These are phyloP conservation scores for Gossypium australe DNA, from an alignment of 345 rosid genomes.

Conservation along the genomic window DNA sequence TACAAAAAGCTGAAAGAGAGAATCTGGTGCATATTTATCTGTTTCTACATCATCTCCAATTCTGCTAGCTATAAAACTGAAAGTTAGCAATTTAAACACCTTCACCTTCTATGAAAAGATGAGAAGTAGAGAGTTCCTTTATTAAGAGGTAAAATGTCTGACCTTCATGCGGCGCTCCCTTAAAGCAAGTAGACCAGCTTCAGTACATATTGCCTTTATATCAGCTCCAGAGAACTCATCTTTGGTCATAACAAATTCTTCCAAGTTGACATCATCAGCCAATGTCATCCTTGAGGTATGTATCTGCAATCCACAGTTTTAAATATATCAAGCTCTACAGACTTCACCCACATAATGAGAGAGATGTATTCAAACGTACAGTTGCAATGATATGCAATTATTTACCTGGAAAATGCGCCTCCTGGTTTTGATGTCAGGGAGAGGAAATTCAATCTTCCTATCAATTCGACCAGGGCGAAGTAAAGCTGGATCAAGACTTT, in stretches of 20 bases:
- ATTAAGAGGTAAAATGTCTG: background rate
- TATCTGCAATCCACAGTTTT: conserved; percentile 39
- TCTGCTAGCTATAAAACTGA: too few species aligned
- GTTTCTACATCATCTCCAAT: too few species aligned
- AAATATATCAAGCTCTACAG: too few species aligned
- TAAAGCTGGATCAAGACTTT: conserved; percentile 94
- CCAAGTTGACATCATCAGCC: conserved; percentile 92
- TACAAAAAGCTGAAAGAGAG: too few species aligned
- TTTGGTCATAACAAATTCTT: conserved; percentile 98
- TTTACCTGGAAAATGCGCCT: conserved; percentile 91
- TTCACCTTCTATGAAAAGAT: background rate
- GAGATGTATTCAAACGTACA: too few species aligned
- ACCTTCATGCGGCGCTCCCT: background rate
- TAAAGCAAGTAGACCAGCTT: conserved; percentile 50
- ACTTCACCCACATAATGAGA: too few species aligned
- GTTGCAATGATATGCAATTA: background rate
- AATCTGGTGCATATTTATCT: too few species aligned
- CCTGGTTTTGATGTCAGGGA: conserved; percentile 98
- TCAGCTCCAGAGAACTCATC: conserved; percentile 99
- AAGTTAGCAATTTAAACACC: background rate
- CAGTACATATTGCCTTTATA: conserved; percentile 94
- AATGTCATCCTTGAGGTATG: conserved; percentile 96
- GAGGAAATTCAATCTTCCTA: conserved; percentile 94
- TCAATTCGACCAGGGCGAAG: conserved; percentile 96
- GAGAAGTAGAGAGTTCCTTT: background rate